Evolutionary conservation across 345 rosid genomes (phyloP).

Genomic region (Eutrema yunnanense): DNA sequence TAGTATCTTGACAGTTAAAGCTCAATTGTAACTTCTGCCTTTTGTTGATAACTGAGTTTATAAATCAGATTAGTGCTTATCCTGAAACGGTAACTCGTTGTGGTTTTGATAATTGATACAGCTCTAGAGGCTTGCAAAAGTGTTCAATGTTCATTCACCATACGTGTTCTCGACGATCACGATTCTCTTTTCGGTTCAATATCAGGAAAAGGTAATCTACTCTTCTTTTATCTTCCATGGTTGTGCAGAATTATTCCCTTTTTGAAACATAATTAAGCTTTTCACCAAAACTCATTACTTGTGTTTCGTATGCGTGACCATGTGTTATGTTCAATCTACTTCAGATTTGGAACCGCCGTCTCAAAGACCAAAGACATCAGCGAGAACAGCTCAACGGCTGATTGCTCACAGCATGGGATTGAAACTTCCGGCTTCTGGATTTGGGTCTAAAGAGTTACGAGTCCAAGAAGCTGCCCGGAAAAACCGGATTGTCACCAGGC

Average conservation of each 20-base stretch:
- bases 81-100: not conserved
- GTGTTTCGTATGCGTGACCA: not conserved
- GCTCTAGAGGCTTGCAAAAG: constrained; percentile 63
- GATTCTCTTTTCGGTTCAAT: constrained; percentile 56
- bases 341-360: constrained; percentile 90
- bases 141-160: constrained; percentile 54
- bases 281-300: not conserved
- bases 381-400: constrained; percentile 85
- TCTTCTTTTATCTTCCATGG: not conserved
- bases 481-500: constrained; percentile 66
- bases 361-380: constrained; percentile 82
- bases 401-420: constrained; percentile 91
- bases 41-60: not conserved
- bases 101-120: constrained; percentile 37
- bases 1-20: not conserved
- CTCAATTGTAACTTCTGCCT: not conserved
- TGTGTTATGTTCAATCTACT: not conserved
- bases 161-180: constrained; percentile 61
- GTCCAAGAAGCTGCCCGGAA: constrained; percentile 84
- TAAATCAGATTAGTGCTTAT: not conserved
- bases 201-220: constrained; percentile 49
- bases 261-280: not conserved
- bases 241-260: not conserved
- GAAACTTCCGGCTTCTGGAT: constrained; percentile 56
- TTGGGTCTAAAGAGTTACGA: constrained; percentile 59